Base-by-base conservation (phyloP, 306 rosid genomes). In the Rosa multiflora region DNA sequence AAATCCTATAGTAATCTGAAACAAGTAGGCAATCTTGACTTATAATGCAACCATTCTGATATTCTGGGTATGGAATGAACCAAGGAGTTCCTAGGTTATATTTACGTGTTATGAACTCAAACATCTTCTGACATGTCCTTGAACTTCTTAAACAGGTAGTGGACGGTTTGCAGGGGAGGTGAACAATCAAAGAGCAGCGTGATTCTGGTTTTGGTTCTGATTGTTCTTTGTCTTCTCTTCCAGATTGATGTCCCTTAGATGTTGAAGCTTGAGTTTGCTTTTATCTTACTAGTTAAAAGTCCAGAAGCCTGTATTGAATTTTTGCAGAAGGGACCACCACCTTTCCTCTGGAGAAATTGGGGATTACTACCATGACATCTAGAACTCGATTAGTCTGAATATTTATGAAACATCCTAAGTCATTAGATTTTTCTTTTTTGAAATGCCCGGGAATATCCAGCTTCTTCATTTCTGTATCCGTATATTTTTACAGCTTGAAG, bases 81-180 rank as follows among this genome's bases (percentile, higher is more conserved):
- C 68, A 11, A 32, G 18, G 20, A 62, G 55, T 61, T 61, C 26
- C 52, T 67, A 20, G 10, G 73, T 43, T 51, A 20, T 21, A 15
- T 61, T 79, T 46, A 26, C 58, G 55, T 68, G 40, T 62, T 5
- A 1, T 13, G 43, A 52, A 48, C 69, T 29, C 56, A 8, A 5
- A 14, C 17, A 29, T 20, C 32, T 52, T 74, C 74, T 81, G 9
- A 68, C 13, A n/a, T 73, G 21, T 8, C n/a, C 39, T 67, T 47
- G 55, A 12, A 59, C 62, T 46, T 75, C 47, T 62, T 70, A 56
- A 40, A 75, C 83, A 83, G 86, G 81, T 79, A 46, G 15, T 10
- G 80, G 83, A 51, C 42, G 6, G 64, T 53, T 47, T 67, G 44
- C 39, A 72, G 20, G 73, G 55, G 78, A 63, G 37, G 37, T 10